These are phyloP conservation scores for Heliamphora exappendiculata DNA, from an alignment of 148 eudicot species.

Conservation along the genomic window DNA sequence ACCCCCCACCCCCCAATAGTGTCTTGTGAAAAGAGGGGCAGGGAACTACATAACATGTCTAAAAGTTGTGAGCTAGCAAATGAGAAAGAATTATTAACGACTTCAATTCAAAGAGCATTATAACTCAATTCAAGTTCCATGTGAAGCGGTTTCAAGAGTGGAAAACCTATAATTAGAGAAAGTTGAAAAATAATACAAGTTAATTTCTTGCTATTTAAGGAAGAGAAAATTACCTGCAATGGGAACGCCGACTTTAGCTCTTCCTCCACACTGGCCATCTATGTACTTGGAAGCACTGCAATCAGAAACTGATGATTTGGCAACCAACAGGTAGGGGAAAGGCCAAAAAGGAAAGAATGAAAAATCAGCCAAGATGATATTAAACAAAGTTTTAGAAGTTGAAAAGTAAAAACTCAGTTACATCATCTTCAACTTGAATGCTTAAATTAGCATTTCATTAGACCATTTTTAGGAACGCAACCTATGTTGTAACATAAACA, in stretches of 20 bases:
- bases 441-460: not conserved
- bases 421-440: not conserved
- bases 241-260: constrained; percentile 33
- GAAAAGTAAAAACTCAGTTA: too few relatives aligned
- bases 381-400: not conserved
- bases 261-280: constrained; percentile 27
- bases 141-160: too few relatives aligned
- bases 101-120: too few relatives aligned
- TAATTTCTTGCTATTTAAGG: not conserved
- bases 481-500: not conserved
- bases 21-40: too few relatives aligned
- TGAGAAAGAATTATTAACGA: too few relatives aligned
- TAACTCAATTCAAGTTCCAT: too few relatives aligned
- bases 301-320: constrained; percentile 27
- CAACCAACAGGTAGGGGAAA: not conserved
- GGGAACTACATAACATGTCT: too few relatives aligned
- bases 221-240: constrained; percentile 55
- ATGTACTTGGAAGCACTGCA: constrained; percentile 26
- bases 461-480: not conserved
- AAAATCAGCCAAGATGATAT: not conserved
- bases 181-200: not conserved
- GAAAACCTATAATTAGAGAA: too few relatives aligned
- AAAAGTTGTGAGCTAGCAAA: too few relatives aligned
- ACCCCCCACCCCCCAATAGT: too few relatives aligned
- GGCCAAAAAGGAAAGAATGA: too few relatives aligned